phyloP scores from a whole-genome alignment of 441 rosid species.

The Pelargonium cotyledonis region DNA sequence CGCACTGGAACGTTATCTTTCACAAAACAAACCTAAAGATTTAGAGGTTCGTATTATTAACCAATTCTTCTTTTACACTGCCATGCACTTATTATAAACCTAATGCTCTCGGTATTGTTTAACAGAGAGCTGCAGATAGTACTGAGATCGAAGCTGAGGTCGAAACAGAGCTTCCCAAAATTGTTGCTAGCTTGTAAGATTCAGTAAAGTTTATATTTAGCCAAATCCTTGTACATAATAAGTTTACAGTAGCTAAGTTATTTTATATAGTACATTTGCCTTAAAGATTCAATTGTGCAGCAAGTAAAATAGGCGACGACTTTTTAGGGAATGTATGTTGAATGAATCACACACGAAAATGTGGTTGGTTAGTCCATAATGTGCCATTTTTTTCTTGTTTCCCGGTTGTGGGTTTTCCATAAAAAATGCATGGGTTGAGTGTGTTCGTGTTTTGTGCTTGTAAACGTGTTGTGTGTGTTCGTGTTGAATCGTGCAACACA shows the following conservation, averaged over 20 bases:
- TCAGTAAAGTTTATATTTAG: slow-evolving; percentile 26
- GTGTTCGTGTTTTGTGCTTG: too few species aligned
- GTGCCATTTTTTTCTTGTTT: too few species aligned
- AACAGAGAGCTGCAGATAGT: slow-evolving; percentile 46
- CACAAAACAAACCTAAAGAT: slow-evolving; percentile 37
- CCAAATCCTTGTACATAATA: slow-evolving; percentile 38
- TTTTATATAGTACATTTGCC: too few species aligned
- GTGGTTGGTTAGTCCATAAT: too few species aligned
- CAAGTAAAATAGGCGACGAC: too few species aligned
- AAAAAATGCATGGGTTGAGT: too few species aligned
- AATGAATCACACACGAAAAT: too few species aligned
- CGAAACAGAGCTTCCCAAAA: slow-evolving; percentile 66
- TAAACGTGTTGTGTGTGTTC: too few species aligned
- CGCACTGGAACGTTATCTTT: slow-evolving; percentile 58
- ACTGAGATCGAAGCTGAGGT: slow-evolving; percentile 57
- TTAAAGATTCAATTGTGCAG: too few species aligned
- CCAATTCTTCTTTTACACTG: background rate
- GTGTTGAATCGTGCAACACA: too few species aligned
- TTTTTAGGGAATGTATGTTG: too few species aligned
- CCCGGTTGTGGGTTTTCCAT: too few species aligned
- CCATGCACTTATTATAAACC: background rate
- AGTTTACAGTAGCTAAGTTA: background rate
- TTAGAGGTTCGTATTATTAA: slow-evolving; percentile 28
- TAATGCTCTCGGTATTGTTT: slow-evolving; percentile 12
- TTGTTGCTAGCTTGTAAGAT: slow-evolving; percentile 78